Conservation (phyloP, 768 basidiomycete species). For the Vararia minispora region DNA sequence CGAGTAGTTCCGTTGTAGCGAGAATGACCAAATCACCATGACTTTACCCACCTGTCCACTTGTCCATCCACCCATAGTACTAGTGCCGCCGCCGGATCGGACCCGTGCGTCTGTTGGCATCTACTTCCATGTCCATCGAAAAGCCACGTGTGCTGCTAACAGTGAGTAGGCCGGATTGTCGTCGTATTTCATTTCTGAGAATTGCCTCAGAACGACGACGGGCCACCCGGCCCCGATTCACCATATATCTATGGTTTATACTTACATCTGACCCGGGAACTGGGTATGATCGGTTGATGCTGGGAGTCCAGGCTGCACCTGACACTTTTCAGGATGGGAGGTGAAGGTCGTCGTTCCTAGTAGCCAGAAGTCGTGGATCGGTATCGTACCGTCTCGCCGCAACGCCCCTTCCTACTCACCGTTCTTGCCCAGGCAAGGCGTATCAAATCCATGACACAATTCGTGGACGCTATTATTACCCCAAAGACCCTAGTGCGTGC, state of each 20-base stretch:
- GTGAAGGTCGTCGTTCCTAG: slow-evolving; percentile 75
- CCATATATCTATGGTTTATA: slow-evolving; percentile 71
- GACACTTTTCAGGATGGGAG: slow-evolving; percentile 45
- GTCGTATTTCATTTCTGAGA: neutral
- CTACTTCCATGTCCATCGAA: slow-evolving; percentile 14
- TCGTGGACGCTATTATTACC: slow-evolving; percentile 68
- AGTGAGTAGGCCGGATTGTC: slow-evolving; percentile 1
- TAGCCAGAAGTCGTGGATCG: slow-evolving; percentile 83
- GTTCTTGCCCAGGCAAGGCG: slow-evolving; percentile 47
- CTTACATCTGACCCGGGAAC: slow-evolving; percentile 40
- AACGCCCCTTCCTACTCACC: neutral
- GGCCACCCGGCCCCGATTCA: slow-evolving; percentile 62
- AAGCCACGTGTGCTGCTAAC: slow-evolving; percentile 31
- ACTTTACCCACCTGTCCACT: too few relatives aligned
- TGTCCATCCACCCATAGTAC: neutral
- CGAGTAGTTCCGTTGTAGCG: too few relatives aligned
- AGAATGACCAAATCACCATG: too few relatives aligned
- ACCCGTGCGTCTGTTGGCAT: neutral
- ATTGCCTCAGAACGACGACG: slow-evolving; percentile 66
- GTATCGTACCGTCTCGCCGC: slow-evolving; percentile 18
- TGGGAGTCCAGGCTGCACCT: slow-evolving; percentile 4
- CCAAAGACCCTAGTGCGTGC: slow-evolving; percentile 38
- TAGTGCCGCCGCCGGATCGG: too few relatives aligned
- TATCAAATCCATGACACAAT: slow-evolving; percentile 70
- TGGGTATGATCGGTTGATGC: slow-evolving; percentile 35